phyloP scores from a whole-genome alignment of 2,329 filamentous ascomycete species.

The Claviceps arundinis region DNA sequence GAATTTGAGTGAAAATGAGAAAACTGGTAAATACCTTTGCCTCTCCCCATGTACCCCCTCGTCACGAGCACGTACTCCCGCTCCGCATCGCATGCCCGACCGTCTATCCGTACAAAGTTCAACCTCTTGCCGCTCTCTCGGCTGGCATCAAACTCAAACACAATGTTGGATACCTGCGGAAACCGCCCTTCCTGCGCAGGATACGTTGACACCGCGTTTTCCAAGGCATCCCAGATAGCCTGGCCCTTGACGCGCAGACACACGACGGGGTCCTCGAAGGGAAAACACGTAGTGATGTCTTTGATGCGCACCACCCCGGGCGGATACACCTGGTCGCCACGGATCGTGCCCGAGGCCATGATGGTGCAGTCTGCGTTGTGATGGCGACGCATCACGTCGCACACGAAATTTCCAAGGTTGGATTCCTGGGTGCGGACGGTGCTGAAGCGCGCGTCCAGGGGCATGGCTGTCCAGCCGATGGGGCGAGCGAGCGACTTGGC shows the following conservation, averaged over 20 bases:
- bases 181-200: conserved; percentile 76
- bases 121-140: conserved; percentile 50
- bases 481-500: conserved; percentile 69
- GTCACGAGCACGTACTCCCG: conserved; percentile 63
- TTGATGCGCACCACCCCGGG: conserved; percentile 65
- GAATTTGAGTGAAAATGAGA: background rate
- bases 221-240: conserved; percentile 64
- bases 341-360: conserved; percentile 76
- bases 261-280: conserved; percentile 82
- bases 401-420: conserved; percentile 83
- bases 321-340: conserved; percentile 79
- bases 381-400: conserved; percentile 78
- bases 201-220: conserved; percentile 70
- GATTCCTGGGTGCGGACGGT: conserved; percentile 67
- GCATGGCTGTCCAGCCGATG: conserved; percentile 68
- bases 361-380: conserved; percentile 70
- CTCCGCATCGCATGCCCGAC: conserved; percentile 45
- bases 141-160: conserved; percentile 56
- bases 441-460: conserved; percentile 75
- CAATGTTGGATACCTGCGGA: conserved; percentile 75
- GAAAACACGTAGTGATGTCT: conserved; percentile 80
- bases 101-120: conserved; percentile 45
- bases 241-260: conserved; percentile 59
- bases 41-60: conserved; percentile 76
- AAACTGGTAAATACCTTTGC: conserved; percentile 38